Conservation (phyloP, 2,329 filamentous ascomycete genomes). For the Neonectria magnoliae region DNA sequence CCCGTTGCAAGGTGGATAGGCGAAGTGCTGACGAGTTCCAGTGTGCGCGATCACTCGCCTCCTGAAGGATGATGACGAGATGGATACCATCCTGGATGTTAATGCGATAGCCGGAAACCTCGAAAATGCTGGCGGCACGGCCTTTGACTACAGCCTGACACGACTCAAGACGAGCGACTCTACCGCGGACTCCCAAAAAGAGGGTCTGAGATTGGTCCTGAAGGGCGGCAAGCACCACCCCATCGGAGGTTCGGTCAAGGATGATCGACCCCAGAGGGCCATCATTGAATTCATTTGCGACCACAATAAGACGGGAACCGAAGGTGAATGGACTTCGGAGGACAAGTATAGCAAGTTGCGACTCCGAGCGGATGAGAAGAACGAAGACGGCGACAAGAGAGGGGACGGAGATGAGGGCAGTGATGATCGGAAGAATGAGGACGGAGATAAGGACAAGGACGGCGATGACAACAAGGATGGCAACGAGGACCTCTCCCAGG, state of each 20-base stretch:
- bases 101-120: constrained; percentile 82
- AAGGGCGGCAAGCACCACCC: constrained; percentile 65
- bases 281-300: constrained; percentile 90
- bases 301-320: constrained; percentile 74
- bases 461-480: constrained; percentile 51
- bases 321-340: constrained; percentile 70
- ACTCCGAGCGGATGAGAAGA: constrained; percentile 45
- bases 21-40: constrained; percentile 46
- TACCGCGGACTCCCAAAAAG: constrained; percentile 70
- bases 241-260: constrained; percentile 58
- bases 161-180: constrained; percentile 73
- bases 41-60: constrained; percentile 79
- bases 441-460: constrained; percentile 50
- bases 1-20: background rate
- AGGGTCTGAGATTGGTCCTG: constrained; percentile 78
- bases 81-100: constrained; percentile 63
- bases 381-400: constrained; percentile 38
- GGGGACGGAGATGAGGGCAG: constrained; percentile 37
- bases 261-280: constrained; percentile 72
- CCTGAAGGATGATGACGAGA: constrained; percentile 60
- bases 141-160: constrained; percentile 72
- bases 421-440: constrained; percentile 34
- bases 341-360: constrained; percentile 58
- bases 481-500: constrained; percentile 53
- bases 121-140: constrained; percentile 63